Evolutionary conservation across 169 alveolate genomes (phyloP).

Genomic region (Toxoplasma gondii): DNA sequence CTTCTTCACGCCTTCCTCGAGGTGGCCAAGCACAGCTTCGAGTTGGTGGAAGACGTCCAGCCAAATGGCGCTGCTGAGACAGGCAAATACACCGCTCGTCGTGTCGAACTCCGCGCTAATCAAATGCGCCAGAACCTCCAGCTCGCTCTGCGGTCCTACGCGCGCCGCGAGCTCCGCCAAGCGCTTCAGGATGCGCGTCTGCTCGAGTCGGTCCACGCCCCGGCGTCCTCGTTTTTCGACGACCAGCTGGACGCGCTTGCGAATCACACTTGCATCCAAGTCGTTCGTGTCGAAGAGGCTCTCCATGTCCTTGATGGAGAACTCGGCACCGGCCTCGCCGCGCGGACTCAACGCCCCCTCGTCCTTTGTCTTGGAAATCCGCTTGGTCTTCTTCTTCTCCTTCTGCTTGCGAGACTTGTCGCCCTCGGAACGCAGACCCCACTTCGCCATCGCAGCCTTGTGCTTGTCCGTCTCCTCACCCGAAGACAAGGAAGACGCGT

Average conservation of each 20-base stretch:
- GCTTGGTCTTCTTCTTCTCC: slow-evolving; percentile 77
- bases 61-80: slow-evolving; percentile 85
- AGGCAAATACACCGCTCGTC: slow-evolving; percentile 86
- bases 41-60: slow-evolving; percentile 79
- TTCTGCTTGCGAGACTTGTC: slow-evolving; percentile 82
- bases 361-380: slow-evolving; percentile 73
- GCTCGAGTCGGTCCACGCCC: slow-evolving; percentile 89
- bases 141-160: slow-evolving; percentile 74
- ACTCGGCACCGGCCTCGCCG: slow-evolving; percentile 46
- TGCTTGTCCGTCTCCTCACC: slow-evolving; percentile 66
- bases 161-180: slow-evolving; percentile 80
- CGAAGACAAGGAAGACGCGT: slow-evolving; percentile 41
- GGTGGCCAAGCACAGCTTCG: slow-evolving; percentile 70
- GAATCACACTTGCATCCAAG: slow-evolving; percentile 81
- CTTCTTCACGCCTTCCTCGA: slow-evolving; percentile 47
- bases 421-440: slow-evolving; percentile 75
- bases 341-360: slow-evolving; percentile 69
- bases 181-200: slow-evolving; percentile 81
- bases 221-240: slow-evolving; percentile 90
- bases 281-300: slow-evolving; percentile 79
- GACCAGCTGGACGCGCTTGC: slow-evolving; percentile 82
- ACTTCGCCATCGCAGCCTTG: slow-evolving; percentile 66
- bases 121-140: slow-evolving; percentile 87
- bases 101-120: slow-evolving; percentile 89
- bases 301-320: slow-evolving; percentile 75